These are phyloP conservation scores for Aphanocladium album DNA, from an alignment of 2,329 filamentous ascomycete species.

Conservation along the genomic window DNA sequence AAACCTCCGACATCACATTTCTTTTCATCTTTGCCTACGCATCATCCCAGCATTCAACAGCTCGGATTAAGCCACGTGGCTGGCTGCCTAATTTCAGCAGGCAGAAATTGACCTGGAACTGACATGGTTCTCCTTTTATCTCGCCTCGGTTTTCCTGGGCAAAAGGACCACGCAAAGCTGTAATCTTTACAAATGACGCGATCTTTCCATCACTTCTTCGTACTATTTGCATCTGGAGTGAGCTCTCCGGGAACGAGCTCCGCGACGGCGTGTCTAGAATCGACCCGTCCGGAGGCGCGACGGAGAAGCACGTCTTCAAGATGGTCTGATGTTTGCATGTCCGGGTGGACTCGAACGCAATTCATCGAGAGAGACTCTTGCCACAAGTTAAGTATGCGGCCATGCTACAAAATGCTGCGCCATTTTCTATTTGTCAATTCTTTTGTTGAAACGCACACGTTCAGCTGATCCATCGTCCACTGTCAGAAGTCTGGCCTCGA, in stretches of 20 bases:
- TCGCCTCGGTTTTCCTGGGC: not conserved
- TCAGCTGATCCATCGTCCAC: not conserved
- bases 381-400: not conserved
- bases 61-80: not conserved
- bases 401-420: not conserved
- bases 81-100: not conserved
- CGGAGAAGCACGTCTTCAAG: not conserved
- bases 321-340: not conserved
- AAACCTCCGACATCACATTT: too few species aligned
- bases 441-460: not conserved
- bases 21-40: not conserved
- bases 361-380: not conserved
- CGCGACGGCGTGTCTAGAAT: not conserved
- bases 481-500: not conserved
- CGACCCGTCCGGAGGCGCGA: not conserved
- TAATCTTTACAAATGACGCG: too few species aligned
- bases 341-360: not conserved
- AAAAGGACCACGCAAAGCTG: not conserved
- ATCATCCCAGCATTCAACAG: too few species aligned
- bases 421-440: not conserved
- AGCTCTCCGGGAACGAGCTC: not conserved
- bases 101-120: conserved; percentile 5
- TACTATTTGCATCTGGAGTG: not conserved
- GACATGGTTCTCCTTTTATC: conserved; percentile 5
- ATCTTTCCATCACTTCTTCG: too few species aligned